Percentiles rank a stretch among this genome's conserved stretches.
Evolutionary conservation across 768 basidiomycete genomes (phyloP).

Genomic region (Nidularia pulvinata): DNA sequence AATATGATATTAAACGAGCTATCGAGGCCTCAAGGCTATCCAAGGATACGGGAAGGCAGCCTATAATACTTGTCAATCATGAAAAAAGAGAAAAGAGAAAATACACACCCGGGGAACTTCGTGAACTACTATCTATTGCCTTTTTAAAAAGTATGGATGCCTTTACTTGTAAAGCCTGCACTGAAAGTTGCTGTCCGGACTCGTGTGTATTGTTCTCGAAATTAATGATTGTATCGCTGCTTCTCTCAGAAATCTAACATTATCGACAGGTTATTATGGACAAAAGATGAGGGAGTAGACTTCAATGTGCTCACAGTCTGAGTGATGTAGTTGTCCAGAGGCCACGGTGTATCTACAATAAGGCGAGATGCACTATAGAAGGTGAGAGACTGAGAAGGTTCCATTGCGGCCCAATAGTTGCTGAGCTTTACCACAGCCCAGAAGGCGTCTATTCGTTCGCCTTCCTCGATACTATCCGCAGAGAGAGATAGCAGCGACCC

Average conservation of each 20-base stretch:
- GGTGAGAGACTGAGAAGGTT: conserved; percentile 39
- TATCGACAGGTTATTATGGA: conserved; percentile 4
- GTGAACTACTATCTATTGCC: background rate
- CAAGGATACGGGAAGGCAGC: too few relatives aligned
- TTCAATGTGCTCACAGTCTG: conserved; percentile 6
- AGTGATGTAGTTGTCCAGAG: conserved; percentile 17
- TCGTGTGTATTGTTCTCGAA: conserved; percentile 18
- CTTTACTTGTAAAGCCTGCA: conserved; percentile 21
- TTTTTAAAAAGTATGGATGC: conserved; percentile 19
- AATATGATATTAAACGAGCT: too few relatives aligned
- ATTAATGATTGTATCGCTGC: conserved; percentile 21
- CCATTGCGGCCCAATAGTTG: conserved; percentile 42
- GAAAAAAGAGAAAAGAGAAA: too few relatives aligned
- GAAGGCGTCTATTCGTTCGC: conserved; percentile 28
- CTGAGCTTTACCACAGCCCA: conserved; percentile 38
- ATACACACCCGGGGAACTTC: too few relatives aligned
- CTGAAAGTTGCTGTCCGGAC: conserved; percentile 15
- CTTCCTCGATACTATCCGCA: conserved; percentile 17
- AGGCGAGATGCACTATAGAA: conserved; percentile 31
- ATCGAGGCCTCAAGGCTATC: too few relatives aligned
- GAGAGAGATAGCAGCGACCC: background rate
- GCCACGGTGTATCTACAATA: conserved; percentile 33
- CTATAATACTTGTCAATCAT: too few relatives aligned
- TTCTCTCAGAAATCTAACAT: conserved; percentile 8
- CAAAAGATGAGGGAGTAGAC: background rate